These are phyloP conservation scores for Leishmania arabica DNA, from an alignment of 208 protist species.

Conservation along the genomic window DNA sequence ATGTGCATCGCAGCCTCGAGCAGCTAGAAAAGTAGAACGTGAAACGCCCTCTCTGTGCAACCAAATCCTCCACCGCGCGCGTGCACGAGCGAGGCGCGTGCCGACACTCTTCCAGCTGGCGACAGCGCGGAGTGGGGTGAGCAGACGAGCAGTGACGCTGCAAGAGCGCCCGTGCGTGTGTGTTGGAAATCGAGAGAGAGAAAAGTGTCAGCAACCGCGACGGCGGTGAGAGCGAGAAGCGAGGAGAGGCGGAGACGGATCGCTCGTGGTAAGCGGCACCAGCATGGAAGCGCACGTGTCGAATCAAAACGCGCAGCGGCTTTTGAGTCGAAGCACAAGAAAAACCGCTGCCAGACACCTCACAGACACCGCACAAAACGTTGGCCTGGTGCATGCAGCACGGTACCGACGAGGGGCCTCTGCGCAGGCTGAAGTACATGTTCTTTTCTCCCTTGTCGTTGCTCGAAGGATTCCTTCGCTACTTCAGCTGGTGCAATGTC, in stretches of 20 bases:
- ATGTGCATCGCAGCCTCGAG: constrained; percentile 1
- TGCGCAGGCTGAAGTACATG: not conserved
- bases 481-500: not conserved
- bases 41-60: not conserved
- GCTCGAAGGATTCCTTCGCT: not conserved
- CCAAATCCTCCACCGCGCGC: not conserved
- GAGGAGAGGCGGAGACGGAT: not conserved
- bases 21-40: not conserved
- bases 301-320: not conserved
- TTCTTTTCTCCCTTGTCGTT: not conserved
- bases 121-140: not conserved
- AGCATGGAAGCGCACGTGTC: not conserved
- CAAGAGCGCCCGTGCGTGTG: not conserved
- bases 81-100: not conserved
- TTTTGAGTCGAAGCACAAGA: not conserved
- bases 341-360: not conserved
- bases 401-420: not conserved
- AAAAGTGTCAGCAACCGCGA: not conserved
- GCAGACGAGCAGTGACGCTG: not conserved
- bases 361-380: not conserved
- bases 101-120: not conserved
- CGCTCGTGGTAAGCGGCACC: not conserved
- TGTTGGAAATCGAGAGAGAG: not conserved
- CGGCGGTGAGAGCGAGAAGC: not conserved
- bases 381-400: not conserved